A percentile compares a stretch with the other conserved stretches of the same genome.
phyloP scores from a whole-genome alignment of 176 grass and related monocot species.

The Eremochloa ophiuroides region DNA sequence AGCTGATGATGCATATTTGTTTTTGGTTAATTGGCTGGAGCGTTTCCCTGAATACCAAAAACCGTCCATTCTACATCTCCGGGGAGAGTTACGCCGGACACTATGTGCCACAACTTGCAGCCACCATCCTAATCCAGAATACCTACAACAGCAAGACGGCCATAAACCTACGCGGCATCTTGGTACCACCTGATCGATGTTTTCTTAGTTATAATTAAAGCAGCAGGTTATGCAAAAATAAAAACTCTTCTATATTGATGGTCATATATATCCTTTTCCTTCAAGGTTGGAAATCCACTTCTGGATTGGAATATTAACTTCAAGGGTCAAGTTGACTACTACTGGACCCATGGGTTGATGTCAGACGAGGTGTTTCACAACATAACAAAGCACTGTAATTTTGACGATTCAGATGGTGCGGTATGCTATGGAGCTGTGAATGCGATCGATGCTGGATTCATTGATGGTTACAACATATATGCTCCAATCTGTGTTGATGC shows the following conservation, averaged over 20 bases:
- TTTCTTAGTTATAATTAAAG: too few relatives aligned
- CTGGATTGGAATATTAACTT: conserved; percentile 8
- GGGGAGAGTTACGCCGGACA: conserved; percentile 63
- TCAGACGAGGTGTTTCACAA: conserved; percentile 32
- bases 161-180: conserved; percentile 40
- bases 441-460: background rate
- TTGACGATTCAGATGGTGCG: background rate
- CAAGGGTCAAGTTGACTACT: conserved; percentile 1
- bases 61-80: conserved; percentile 45
- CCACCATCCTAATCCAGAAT: conserved; percentile 36
- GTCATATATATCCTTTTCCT: background rate
- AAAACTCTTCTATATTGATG: too few relatives aligned
- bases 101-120: conserved; percentile 38
- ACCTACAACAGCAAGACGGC: conserved; percentile 17
- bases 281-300: conserved; percentile 46
- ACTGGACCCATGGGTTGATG: conserved; percentile 39
- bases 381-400: conserved; percentile 39
- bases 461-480: conserved; percentile 41
- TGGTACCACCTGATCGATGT: conserved; percentile 13
- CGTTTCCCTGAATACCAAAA: conserved; percentile 48
- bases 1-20: conserved; percentile 20
- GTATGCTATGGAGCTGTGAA: background rate
- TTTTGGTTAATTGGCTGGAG: conserved; percentile 36
- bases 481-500: conserved; percentile 25
- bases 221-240: too few relatives aligned